Base-by-base conservation (phyloP, 805 yeast species). In the Hyphopichia homilentoma region DNA sequence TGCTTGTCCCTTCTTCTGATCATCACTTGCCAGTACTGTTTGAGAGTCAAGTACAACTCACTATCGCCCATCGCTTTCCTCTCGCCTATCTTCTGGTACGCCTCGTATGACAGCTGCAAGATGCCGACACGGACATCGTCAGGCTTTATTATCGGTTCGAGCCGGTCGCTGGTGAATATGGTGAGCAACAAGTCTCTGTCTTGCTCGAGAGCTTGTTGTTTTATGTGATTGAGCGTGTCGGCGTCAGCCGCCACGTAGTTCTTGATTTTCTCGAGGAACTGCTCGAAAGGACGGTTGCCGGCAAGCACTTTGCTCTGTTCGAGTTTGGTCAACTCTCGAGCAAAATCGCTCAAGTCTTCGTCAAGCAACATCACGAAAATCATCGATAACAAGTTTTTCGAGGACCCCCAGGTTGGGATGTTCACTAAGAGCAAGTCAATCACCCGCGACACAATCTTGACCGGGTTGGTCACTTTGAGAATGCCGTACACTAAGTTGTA, bases 381-480 rank as follows among this genome's bases (percentile, higher is more conserved):
- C 33, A 79, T 74, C 40, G 89, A 95, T 27, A 89, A 53, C 13
- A 89, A 60, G 32, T 52, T 62, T 16, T 27, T 24, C 7, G 17
- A 24, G 9, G 36, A 31, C n/a, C 51, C 45, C 45, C 53, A 55
- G 9, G 48, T 47, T 2, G 72, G 72, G 16, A 65, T 36, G 32
- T 60, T 55, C 20, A 64, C 85, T 64, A 93, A 75, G 44, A 90
- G 77, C 37, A 90, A 54, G 47, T 87, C 96, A 21, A 89, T 73
- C 53, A 90, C 61, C 15, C 81, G 77, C 39, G 88, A 84, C 63
- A 86, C 77, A 17, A 90, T 79, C 25, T 81, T 75, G 59, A 88
- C 77, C 2, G 98, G 97, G 50, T 90, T 90, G 0, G 97, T 86
- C 38, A 82, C 77, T 48, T 79, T 73, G 49, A 93, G 57, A 15